Percentiles rank a stretch among this genome's conserved stretches.
Evolutionary conservation across 371 early-diverging fungal genomes (phyloP).

Genomic region (Syncephalastrum monosporum): DNA sequence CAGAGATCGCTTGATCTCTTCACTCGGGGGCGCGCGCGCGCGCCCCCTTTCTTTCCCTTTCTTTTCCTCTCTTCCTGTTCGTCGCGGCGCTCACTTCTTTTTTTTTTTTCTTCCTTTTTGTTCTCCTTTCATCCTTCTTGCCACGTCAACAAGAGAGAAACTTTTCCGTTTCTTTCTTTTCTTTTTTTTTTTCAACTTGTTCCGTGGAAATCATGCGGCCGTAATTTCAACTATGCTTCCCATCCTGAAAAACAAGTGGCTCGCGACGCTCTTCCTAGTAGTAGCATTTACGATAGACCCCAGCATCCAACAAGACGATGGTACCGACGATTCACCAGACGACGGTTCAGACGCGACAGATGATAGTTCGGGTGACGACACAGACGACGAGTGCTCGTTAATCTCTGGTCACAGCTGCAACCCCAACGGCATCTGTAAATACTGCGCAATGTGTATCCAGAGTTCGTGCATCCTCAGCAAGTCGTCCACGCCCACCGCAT

Average conservation of each 20-base stretch:
- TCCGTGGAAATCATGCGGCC: no score
- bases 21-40: no score
- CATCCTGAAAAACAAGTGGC: no score
- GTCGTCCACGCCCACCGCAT: constrained; percentile 11
- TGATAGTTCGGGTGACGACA: constrained; percentile 3
- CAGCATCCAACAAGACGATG: background rate
- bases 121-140: background rate
- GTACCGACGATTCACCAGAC: constrained; percentile 1
- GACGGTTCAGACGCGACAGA: background rate
- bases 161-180: no score
- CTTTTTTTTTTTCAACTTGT: no score
- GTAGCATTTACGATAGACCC: no score
- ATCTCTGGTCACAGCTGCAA: constrained; percentile 38
- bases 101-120: background rate
- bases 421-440: constrained; percentile 41
- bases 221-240: no score
- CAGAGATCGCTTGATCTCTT: no score
- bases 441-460: constrained; percentile 47
- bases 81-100: background rate
- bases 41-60: constrained; percentile 1
- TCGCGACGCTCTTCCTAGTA: no score
- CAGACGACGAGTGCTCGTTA: constrained; percentile 29
- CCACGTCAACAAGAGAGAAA: no score
- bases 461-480: constrained; percentile 38
- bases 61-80: background rate